Evolutionary conservation across 371 early-diverging fungal species (phyloP).

Genomic region (Mucor saturninus): DNA sequence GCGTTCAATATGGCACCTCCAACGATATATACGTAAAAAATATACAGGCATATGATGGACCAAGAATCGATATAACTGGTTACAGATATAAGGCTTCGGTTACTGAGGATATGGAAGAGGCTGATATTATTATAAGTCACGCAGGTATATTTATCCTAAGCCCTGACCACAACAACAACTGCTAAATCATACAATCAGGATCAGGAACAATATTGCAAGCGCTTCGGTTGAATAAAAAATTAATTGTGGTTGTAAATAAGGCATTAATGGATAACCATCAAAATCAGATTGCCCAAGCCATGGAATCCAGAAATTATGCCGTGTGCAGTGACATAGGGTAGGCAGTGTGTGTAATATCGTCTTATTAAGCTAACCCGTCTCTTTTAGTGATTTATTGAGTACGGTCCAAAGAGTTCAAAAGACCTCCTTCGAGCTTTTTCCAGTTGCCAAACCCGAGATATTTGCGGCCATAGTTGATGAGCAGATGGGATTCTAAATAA

Average conservation of each 20-base stretch:
- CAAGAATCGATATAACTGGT: constrained; percentile 40
- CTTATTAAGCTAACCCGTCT: neutral
- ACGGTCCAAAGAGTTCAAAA: constrained; percentile 14
- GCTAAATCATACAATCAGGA: constrained; percentile 30
- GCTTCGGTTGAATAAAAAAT: constrained; percentile 57
- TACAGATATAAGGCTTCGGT: constrained; percentile 70
- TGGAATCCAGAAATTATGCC: constrained; percentile 63
- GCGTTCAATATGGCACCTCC: constrained; percentile 79
- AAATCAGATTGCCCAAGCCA: constrained; percentile 75
- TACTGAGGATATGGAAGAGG: constrained; percentile 55
- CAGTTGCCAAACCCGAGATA: constrained; percentile 14
- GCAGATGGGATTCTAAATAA: constrained; percentile 25
- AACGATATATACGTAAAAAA: constrained; percentile 29
- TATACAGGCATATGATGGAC: constrained; percentile 15
- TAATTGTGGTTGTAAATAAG: constrained; percentile 80
- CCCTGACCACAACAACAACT: constrained; percentile 15
- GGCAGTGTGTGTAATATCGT: neutral
- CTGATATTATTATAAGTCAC: constrained; percentile 75
- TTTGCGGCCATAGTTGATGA: constrained; percentile 30
- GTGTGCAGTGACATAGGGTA: constrained; percentile 54
- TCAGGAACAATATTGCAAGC: constrained; percentile 85
- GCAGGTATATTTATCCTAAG: constrained; percentile 57
- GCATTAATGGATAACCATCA: constrained; percentile 90
- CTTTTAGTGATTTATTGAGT: constrained; percentile 21
- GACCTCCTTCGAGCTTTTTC: constrained; percentile 18